Conservation (phyloP, 2,329 filamentous ascomycete genomes). For the Monilinia fructigena region DNA sequence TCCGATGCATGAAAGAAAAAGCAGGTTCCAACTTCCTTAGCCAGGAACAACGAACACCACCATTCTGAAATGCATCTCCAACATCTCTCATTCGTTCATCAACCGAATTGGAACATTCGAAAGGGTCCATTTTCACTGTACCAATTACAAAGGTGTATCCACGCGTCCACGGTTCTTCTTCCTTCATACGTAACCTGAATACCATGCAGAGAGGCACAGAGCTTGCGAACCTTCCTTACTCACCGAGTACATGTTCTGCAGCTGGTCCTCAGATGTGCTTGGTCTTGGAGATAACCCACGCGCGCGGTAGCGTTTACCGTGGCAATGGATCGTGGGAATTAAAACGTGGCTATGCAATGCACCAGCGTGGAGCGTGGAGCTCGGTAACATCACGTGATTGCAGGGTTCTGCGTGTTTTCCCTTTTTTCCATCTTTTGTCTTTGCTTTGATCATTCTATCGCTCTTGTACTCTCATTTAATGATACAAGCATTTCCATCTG, state of each 20-base stretch:
- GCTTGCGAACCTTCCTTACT: not conserved
- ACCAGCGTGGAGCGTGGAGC: not conserved
- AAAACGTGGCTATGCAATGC: constrained; percentile 6
- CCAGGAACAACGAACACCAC: constrained; percentile 4
- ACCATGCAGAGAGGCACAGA: not conserved
- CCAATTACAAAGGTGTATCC: not conserved
- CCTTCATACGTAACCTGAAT: no score
- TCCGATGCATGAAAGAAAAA: constrained; percentile 7
- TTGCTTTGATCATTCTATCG: not conserved
- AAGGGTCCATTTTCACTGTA: not conserved
- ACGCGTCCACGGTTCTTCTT: not conserved
- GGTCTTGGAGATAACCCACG: not conserved
- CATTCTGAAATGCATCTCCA: not conserved
- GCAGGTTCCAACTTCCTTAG: constrained; percentile 14
- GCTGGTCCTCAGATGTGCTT: not conserved
- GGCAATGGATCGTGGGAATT: constrained; percentile 4
- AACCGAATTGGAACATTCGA: not conserved
- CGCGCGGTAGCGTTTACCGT: constrained; percentile 7
- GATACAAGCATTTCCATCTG: not conserved
- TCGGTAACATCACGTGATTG: not conserved
- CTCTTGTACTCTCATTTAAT: no score
- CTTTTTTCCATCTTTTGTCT: not conserved
- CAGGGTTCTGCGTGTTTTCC: no score
- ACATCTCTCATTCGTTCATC: not conserved
- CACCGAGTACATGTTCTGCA: constrained; percentile 7